phyloP scores from a whole-genome alignment of 1,284 basidiomycete species.

The Trametes pubescens region DNA sequence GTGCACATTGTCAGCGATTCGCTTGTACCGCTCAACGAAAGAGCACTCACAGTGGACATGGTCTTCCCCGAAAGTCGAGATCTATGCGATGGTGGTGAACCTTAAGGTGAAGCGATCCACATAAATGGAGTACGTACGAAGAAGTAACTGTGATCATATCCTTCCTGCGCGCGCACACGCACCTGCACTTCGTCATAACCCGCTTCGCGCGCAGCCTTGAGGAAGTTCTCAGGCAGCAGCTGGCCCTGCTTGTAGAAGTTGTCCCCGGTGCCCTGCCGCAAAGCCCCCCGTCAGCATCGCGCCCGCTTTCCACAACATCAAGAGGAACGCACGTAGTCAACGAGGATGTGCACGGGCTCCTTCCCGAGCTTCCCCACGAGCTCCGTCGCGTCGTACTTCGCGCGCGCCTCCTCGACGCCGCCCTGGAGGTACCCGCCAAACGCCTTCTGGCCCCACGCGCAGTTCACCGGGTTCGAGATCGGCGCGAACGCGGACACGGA shows the following conservation, averaged over 20 bases:
- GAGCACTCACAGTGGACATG: constrained; percentile 49
- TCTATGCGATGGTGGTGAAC: constrained; percentile 45
- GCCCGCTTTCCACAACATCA: background rate
- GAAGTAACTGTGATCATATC: constrained; percentile 94
- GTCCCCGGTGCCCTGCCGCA: constrained; percentile 79
- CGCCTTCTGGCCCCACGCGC: constrained; percentile 94
- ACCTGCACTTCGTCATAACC: constrained; percentile 84
- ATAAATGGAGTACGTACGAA: constrained; percentile 70
- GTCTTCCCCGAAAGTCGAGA: constrained; percentile 71
- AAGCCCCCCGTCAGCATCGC: constrained; percentile 7
- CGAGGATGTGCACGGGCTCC: constrained; percentile 79
- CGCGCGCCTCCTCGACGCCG: constrained; percentile 79
- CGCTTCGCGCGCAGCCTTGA: constrained; percentile 76
- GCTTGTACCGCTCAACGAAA: background rate
- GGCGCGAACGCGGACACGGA: constrained; percentile 96
- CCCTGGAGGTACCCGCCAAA: constrained; percentile 90
- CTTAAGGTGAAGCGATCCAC: background rate
- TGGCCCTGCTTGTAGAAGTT: constrained; percentile 89
- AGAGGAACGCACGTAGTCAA: constrained; percentile 76
- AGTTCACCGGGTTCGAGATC: constrained; percentile 88
- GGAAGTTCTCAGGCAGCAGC: constrained; percentile 90
- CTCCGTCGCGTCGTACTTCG: constrained; percentile 85
- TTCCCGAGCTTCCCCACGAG: constrained; percentile 70
- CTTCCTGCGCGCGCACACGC: constrained; percentile 82
- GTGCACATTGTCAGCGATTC: constrained; percentile 19